Evolutionary conservation across 192 early-diverging fungal species (phyloP), one percentile per base, ranked within the genome.

Genomic region (Podochytrium sp.): DNA sequence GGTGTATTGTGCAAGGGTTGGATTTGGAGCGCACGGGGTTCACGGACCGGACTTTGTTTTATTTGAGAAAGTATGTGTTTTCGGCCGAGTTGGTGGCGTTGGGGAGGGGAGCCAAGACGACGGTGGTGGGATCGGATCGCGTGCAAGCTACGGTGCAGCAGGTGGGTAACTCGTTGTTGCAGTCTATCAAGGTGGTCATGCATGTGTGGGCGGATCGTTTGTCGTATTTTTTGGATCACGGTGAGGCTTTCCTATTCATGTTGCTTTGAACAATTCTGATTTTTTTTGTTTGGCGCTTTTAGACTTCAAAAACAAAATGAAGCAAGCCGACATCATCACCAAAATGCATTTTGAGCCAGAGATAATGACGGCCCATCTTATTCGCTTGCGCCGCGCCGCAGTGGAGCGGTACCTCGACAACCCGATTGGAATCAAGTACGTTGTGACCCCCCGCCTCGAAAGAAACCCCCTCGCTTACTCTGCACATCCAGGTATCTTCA

Each of bases 241-340:
- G 64, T 65, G 40, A 43, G 40, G 29, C 7, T 25, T 29, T 1
- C 1, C 32, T 58, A 16, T 25, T 58, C 18, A 1, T 3, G 18
- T 3, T 3, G 1, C 56, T 49, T n/a, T 14, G 47, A 23, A 2
- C 29, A 23, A 14, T 2, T 16, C 1, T 16, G 3, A 0, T 5
- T 16, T 33, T 2, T n/a, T n/a, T n/a, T n/a, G n/a, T n/a, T n/a
- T n/a, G n/a, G n/a, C n/a, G n/a, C n/a, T n/a, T n/a, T n/a, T 49
- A 65, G 66, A 69, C 53, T 52, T 69, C 32, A 69, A 69, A 69
- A 69, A 69, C 66, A 69, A 69, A 23, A 51, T 69, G 50, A 69
- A 69, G n/a, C 66, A 69, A 41, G 66, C 49, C 18, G 66, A 69
- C 23, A 69, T 69, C 33, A 39, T 69, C 10, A 25, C 66, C 1